A percentile compares a stretch with the other conserved stretches of the same genome.
These are phyloP conservation scores for Rhodotorula sp. DNA, from an alignment of 1,284 basidiomycete genomes.

Conservation along the genomic window DNA sequence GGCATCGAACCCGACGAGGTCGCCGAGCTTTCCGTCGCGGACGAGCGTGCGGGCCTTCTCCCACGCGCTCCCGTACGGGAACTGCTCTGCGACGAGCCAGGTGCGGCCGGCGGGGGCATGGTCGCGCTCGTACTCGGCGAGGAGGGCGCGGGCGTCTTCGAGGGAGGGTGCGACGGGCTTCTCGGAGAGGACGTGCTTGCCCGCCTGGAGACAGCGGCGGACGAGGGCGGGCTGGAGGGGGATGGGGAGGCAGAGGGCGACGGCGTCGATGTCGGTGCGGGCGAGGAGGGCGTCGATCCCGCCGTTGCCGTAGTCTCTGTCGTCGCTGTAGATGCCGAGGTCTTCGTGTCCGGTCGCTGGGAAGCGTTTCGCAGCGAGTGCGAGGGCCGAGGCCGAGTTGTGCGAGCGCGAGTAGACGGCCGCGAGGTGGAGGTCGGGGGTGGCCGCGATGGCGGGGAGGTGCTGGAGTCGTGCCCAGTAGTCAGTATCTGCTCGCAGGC, in stretches of 20 bases:
- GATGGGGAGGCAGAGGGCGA: slow-evolving; percentile 77
- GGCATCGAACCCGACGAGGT: slow-evolving; percentile 65
- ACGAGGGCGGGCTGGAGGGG: slow-evolving; percentile 69
- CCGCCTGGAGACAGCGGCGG: slow-evolving; percentile 59
- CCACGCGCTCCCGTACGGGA: slow-evolving; percentile 63
- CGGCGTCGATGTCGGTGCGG: slow-evolving; percentile 66
- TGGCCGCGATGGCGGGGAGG: slow-evolving; percentile 36
- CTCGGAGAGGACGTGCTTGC: slow-evolving; percentile 82
- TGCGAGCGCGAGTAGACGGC: slow-evolving; percentile 44
- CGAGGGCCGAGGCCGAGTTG: slow-evolving; percentile 20
- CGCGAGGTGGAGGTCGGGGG: slow-evolving; percentile 16
- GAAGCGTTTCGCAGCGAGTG: slow-evolving; percentile 43
- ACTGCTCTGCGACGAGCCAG: slow-evolving; percentile 57
- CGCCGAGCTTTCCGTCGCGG: slow-evolving; percentile 63
- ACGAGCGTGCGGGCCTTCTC: slow-evolving; percentile 61
- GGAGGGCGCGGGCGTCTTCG: slow-evolving; percentile 62
- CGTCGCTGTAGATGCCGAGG: slow-evolving; percentile 60
- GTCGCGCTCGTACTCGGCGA: slow-evolving; percentile 64
- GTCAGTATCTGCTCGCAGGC: too few relatives aligned
- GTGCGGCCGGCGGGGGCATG: slow-evolving; percentile 65
- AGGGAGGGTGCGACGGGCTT: slow-evolving; percentile 69
- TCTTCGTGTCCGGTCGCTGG: background rate
- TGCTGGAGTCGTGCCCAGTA: slow-evolving; percentile 11
- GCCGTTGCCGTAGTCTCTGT: slow-evolving; percentile 50
- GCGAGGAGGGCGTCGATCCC: slow-evolving; percentile 65